Percentiles rank a stretch among this genome's conserved stretches.
These are phyloP conservation scores for Aspergillus sp. DNA, from an alignment of 2,329 filamentous ascomycete genomes.

Conservation along the genomic window DNA sequence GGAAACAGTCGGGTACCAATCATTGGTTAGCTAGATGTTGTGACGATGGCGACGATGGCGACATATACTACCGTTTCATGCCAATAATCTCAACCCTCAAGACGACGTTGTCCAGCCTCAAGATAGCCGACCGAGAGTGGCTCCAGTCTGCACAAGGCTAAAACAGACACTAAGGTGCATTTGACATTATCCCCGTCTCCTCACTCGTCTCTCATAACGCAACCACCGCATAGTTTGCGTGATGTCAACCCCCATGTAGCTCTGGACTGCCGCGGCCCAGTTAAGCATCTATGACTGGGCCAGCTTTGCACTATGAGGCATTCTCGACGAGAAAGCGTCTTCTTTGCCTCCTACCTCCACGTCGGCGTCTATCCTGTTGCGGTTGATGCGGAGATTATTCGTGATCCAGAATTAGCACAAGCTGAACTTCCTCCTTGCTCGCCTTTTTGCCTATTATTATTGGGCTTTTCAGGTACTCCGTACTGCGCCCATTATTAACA, in stretches of 20 bases:
- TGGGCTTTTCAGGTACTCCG: too few relatives aligned
- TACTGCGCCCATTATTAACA: too few relatives aligned
- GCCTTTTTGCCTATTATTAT: too few relatives aligned
- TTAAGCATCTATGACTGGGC: background rate
- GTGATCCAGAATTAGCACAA: background rate
- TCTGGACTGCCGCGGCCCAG: background rate
- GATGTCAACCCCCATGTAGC: slow-evolving; percentile 9
- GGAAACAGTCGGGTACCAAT: slow-evolving; percentile 8
- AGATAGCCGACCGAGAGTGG: background rate
- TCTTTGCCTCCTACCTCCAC: background rate
- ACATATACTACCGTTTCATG: slow-evolving; percentile 16
- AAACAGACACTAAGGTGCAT: background rate
- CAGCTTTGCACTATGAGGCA: background rate
- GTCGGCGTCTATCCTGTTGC: background rate
- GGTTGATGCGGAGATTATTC: background rate
- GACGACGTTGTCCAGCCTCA: background rate
- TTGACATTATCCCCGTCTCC: background rate
- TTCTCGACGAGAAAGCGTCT: background rate
- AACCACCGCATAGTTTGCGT: slow-evolving; percentile 22
- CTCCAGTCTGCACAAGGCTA: background rate
- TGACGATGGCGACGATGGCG: slow-evolving; percentile 17
- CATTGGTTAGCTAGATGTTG: slow-evolving; percentile 10
- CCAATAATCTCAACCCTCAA: slow-evolving; percentile 15
- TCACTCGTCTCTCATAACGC: slow-evolving; percentile 24
- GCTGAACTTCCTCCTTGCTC: background rate